Conservation (phyloP, 2,329 filamentous ascomycete genomes). For the Lojkania enalia region DNA sequence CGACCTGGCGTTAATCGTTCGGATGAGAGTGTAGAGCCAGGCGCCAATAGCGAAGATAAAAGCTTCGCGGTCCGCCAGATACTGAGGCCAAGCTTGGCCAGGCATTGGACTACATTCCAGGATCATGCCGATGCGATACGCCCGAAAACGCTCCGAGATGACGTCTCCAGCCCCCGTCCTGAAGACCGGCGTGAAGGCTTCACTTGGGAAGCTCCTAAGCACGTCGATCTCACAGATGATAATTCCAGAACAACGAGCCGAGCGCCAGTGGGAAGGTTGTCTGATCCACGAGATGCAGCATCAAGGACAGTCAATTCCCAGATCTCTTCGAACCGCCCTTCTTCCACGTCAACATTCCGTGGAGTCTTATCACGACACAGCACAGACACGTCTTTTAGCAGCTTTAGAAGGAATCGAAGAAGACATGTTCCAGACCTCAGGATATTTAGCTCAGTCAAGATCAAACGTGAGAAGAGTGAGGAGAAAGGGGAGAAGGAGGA, state of each 20-base stretch:
- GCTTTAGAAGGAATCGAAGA: constrained; percentile 27
- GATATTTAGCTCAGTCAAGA: constrained; percentile 17
- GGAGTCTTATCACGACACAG: constrained; percentile 14
- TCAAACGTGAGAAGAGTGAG: constrained; percentile 2
- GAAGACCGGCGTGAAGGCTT: constrained; percentile 32
- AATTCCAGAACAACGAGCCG: not conserved
- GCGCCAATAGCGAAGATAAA: too few relatives aligned
- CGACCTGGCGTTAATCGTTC: too few relatives aligned
- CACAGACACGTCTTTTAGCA: constrained; percentile 26
- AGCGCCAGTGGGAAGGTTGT: not conserved
- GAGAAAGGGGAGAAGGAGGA: constrained; percentile 1
- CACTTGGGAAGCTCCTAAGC: constrained; percentile 20
- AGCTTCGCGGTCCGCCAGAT: too few relatives aligned
- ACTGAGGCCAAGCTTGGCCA: constrained; percentile 4
- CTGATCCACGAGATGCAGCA: not conserved
- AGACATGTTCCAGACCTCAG: constrained; percentile 29
- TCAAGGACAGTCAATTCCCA: not conserved
- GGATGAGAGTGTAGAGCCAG: too few relatives aligned
- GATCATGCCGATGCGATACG: constrained; percentile 29
- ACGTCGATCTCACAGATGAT: not conserved
- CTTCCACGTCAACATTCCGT: constrained; percentile 17
- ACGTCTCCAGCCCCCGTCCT: constrained; percentile 18
- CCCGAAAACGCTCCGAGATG: constrained; percentile 6
- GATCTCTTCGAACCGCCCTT: constrained; percentile 3
- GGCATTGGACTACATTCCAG: constrained; percentile 29